phyloP scores from a whole-genome alignment of 2,329 filamentous ascomycete species.

The Sclerotinia trifoliorum region DNA sequence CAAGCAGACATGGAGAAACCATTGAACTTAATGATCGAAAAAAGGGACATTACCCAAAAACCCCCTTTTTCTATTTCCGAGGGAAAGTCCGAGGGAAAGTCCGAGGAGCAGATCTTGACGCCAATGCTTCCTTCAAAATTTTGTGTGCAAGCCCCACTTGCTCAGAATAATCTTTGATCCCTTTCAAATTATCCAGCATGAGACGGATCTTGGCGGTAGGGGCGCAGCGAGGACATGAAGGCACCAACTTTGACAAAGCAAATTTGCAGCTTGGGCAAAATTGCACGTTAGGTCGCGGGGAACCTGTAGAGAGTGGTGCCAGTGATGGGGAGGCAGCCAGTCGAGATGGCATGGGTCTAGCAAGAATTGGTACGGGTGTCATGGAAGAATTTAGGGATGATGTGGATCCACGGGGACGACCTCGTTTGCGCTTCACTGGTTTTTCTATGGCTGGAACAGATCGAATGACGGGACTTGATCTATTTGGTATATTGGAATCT shows the following conservation, averaged over 20 bases:
- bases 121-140: neutral
- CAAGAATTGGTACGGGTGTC: neutral
- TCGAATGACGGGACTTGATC: neutral
- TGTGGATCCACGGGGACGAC: constrained; percentile 1
- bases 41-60: neutral
- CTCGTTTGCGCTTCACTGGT: constrained; percentile 7
- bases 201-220: neutral
- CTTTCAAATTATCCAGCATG: constrained; percentile 16
- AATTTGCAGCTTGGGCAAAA: constrained; percentile 1
- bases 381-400: neutral
- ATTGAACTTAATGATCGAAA: neutral
- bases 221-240: neutral
- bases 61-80: neutral
- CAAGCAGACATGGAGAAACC: neutral
- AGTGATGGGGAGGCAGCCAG: neutral
- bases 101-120: neutral
- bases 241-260: neutral
- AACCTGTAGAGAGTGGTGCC: neutral
- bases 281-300: neutral
- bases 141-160: neutral
- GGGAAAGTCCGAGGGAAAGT: neutral
- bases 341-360: neutral
- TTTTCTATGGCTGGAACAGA: neutral
- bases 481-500: neutral
- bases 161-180: neutral